Evolutionary conservation across 1,284 basidiomycete genomes (phyloP).

Genomic region (Microbotryomycetes sp.): DNA sequence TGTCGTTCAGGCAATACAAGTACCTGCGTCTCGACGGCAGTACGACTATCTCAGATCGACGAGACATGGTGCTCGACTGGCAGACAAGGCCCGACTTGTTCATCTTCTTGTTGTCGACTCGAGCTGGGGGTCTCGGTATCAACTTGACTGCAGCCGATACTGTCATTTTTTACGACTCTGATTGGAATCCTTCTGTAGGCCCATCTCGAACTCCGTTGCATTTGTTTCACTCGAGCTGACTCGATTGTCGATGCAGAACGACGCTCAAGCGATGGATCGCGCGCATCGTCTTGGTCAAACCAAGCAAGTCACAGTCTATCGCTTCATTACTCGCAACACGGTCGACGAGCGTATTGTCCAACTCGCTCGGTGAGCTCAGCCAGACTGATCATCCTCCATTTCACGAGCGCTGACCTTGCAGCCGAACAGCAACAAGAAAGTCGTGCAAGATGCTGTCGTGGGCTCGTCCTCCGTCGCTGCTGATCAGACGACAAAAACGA

Average conservation of each 20-base stretch:
- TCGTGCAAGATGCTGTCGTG: conserved; percentile 96
- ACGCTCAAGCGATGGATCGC: conserved; percentile 99
- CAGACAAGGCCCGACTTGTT: conserved; percentile 96
- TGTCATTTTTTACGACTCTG: conserved; percentile 97
- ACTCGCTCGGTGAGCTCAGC: conserved; percentile 55
- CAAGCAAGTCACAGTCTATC: conserved; percentile 97
- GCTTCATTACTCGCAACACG: conserved; percentile 90
- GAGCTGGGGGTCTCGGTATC: conserved; percentile 96
- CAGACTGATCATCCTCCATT: background rate
- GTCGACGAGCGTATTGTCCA: conserved; percentile 98
- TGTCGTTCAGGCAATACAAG: conserved; percentile 96
- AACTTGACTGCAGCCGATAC: conserved; percentile 97
- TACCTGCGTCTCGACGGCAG: conserved; percentile 93
- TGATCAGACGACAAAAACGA: conserved; percentile 64
- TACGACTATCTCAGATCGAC: conserved; percentile 88
- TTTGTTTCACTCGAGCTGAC: background rate
- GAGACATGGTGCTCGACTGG: conserved; percentile 99
- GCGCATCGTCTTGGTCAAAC: conserved; percentile 98
- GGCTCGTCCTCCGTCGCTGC: conserved; percentile 62
- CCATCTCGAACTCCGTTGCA: background rate
- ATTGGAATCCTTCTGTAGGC: conserved; percentile 85
- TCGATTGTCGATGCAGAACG: conserved; percentile 51
- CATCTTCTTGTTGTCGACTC: conserved; percentile 89
- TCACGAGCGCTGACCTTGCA: background rate
- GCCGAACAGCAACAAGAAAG: conserved; percentile 49